phyloP scores from a whole-genome alignment of 495 filamentous ascomycete species.

The Glarea lozoyensis region DNA sequence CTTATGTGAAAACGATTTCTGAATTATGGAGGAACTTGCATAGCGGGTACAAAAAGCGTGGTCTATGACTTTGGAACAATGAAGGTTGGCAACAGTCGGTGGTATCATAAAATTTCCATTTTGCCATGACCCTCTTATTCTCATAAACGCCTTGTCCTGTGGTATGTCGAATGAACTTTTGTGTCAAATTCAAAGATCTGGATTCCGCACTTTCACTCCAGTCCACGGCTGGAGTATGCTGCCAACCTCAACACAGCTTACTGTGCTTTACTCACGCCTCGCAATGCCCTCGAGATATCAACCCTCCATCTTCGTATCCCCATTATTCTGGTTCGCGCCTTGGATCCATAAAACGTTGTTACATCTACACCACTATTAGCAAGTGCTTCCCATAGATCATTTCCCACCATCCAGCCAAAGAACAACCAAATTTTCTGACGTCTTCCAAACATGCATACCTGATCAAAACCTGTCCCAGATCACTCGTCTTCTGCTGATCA shows the following conservation, averaged over 20 bases:
- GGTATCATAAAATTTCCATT: conserved; percentile 10
- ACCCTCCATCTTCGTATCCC: conserved; percentile 54
- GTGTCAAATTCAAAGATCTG: conserved; percentile 1
- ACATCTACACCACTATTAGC: conserved; percentile 43
- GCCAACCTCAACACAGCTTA: neutral
- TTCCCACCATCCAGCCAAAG: neutral
- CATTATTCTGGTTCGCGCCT: conserved; percentile 48
- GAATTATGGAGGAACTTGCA: too few relatives aligned
- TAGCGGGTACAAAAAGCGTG: too few relatives aligned
- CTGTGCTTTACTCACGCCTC: neutral
- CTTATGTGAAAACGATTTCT: conserved; percentile 55
- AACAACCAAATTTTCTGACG: conserved; percentile 4
- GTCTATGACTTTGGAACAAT: neutral
- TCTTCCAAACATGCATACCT: conserved; percentile 42
- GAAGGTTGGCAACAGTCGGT: neutral
- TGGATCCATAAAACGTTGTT: conserved; percentile 97
- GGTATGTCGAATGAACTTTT: conserved; percentile 18
- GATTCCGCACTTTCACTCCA: neutral
- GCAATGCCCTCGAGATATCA: conserved; percentile 31
- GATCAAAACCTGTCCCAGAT: conserved; percentile 84
- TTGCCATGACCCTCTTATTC: neutral
- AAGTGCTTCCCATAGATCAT: neutral
- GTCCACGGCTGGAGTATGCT: neutral
- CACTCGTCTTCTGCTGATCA: conserved; percentile 75
- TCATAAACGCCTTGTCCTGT: conserved; percentile 19